These are phyloP conservation scores for Suhomyces choctaworum DNA, from an alignment of 1,139 yeast genomes.

Conservation along the genomic window DNA sequence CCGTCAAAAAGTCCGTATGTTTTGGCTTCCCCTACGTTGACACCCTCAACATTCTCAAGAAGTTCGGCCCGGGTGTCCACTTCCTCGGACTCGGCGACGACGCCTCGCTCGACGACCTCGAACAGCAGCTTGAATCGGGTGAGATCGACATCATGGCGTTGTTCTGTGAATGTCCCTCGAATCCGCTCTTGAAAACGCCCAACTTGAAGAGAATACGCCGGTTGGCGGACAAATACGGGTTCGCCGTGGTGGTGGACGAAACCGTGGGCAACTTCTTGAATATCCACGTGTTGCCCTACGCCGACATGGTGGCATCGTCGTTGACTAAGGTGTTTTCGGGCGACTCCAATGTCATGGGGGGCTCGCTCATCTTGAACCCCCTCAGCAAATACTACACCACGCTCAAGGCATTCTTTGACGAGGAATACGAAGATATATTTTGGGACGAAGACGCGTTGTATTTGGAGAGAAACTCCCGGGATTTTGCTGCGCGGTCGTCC, in stretches of 20 bases:
- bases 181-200: slow-evolving; percentile 85
- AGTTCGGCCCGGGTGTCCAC: slow-evolving; percentile 86
- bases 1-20: slow-evolving; percentile 71
- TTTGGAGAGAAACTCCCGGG: slow-evolving; percentile 90
- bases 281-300: slow-evolving; percentile 75
- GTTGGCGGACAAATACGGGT: slow-evolving; percentile 67
- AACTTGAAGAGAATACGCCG: slow-evolving; percentile 62
- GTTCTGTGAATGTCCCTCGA: slow-evolving; percentile 92
- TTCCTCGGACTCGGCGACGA: slow-evolving; percentile 86
- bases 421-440: slow-evolving; percentile 66
- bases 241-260: slow-evolving; percentile 86
- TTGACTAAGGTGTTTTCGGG: slow-evolving; percentile 92
- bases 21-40: slow-evolving; percentile 96
- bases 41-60: slow-evolving; percentile 77
- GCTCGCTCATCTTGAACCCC: slow-evolving; percentile 80
- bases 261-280: slow-evolving; percentile 91
- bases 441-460: slow-evolving; percentile 96
- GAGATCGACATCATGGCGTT: slow-evolving; percentile 64
- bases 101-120: slow-evolving; percentile 65
- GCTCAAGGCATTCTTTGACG: slow-evolving; percentile 55
- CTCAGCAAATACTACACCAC: slow-evolving; percentile 50
- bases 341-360: slow-evolving; percentile 94
- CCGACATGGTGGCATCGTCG: slow-evolving; percentile 84
- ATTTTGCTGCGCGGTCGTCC: slow-evolving; percentile 68
- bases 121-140: slow-evolving; percentile 59